Conservation (phyloP, 1,284 basidiomycete species). For the Boletus hoseneyae region DNA sequence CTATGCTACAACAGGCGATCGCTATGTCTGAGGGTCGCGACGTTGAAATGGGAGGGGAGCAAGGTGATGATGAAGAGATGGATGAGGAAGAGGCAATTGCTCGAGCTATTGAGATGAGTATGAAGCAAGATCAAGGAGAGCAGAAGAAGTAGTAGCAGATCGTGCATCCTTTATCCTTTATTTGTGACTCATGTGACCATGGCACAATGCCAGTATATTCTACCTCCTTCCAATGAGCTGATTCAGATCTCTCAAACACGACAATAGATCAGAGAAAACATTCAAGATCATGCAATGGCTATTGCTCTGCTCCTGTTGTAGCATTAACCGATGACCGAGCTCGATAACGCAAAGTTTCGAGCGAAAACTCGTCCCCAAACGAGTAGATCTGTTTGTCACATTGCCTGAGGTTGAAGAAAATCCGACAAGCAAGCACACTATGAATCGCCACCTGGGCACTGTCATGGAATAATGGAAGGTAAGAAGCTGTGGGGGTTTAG, state of each 20-base stretch:
- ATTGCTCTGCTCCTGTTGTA: neutral
- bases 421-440: slow-evolving; percentile 28
- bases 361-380: neutral
- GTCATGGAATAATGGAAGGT: slow-evolving; percentile 4
- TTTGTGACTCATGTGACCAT: neutral
- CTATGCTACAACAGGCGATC: slow-evolving; percentile 61
- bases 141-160: slow-evolving; percentile 31
- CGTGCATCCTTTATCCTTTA: neutral
- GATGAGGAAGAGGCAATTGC: slow-evolving; percentile 57
- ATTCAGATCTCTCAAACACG: neutral
- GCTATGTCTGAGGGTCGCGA: slow-evolving; percentile 51
- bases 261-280: neutral
- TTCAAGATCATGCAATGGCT: neutral
- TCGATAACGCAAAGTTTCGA: slow-evolving; percentile 10
- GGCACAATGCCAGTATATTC: slow-evolving; percentile 8
- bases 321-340: neutral
- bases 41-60: slow-evolving; percentile 38
- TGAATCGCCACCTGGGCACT: slow-evolving; percentile 31
- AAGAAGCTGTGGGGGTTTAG: slow-evolving; percentile 1
- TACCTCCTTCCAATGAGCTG: neutral
- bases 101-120: slow-evolving; percentile 58
- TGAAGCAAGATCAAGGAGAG: slow-evolving; percentile 44
- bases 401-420: slow-evolving; percentile 29
- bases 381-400: slow-evolving; percentile 12
- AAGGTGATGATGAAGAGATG: slow-evolving; percentile 43